Evolutionary conservation across 345 rosid genomes (phyloP).

Genomic region (Euphorbia lathyris): DNA sequence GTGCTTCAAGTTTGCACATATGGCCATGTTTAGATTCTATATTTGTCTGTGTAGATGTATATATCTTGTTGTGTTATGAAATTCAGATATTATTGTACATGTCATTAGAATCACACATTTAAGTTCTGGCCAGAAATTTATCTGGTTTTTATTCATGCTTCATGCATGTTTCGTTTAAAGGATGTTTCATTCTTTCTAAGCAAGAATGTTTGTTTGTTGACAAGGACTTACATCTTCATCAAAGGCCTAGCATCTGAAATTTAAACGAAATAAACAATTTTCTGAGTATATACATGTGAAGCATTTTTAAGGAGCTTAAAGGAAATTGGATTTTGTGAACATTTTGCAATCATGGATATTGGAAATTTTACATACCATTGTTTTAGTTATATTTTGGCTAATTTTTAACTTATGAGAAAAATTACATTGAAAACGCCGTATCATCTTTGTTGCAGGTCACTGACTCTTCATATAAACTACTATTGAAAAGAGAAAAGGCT

Average conservation of each 20-base stretch:
- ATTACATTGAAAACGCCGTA: neutral
- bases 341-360: neutral
- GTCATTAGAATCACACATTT: neutral
- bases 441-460: constrained; percentile 43
- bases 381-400: neutral
- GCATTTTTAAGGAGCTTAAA: neutral
- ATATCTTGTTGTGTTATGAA: neutral
- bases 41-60: neutral
- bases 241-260: neutral
- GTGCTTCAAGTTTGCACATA: too few relatives aligned
- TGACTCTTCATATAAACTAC: constrained; percentile 58
- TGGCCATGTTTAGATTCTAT: neutral
- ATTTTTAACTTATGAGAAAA: neutral
- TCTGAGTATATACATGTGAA: neutral
- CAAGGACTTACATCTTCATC: neutral
- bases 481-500: constrained; percentile 79
- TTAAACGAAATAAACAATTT: neutral
- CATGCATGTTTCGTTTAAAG: neutral
- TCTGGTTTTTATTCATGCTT: neutral
- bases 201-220: neutral
- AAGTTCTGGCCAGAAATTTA: neutral
- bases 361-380: neutral
- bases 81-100: too few relatives aligned
- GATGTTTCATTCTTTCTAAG: neutral
- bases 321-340: neutral